Evolutionary conservation across 306 rosid species (phyloP), one percentile per base, ranked within the genome.

Genomic region (Vigna hirtella): DNA sequence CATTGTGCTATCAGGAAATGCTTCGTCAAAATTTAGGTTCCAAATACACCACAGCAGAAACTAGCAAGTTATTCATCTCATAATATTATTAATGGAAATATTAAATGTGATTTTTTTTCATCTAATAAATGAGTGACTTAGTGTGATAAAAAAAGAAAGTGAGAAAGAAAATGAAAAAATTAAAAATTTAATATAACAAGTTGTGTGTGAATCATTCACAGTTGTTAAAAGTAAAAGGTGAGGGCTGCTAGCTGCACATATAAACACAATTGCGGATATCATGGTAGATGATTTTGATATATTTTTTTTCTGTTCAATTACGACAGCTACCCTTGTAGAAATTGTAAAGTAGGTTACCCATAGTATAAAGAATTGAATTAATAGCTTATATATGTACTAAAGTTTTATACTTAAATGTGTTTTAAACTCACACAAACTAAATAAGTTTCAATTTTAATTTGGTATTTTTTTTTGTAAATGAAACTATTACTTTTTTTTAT

Each of bases 21-120:
- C 50, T 17, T 28, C 5, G 48, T 61, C 61, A 32, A 26, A 59
- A n/a, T 74, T 61, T 13, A 61, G 13, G 86, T 58, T 32, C 40
- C 12, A 34, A 2, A 9, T 18, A 36, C 42, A 56, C 30, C 28
- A 16, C 67, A 28, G 2, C 2, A 28, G 13, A 32, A 62, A 14
- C 43, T 62, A 32, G 6, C 16, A 70, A 42, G 74, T 50, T 28
- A 26, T 59, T 8, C 6, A 66, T 59, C 38, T 7, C 14, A 16
- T 34, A 15, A 49, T 59, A 64, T 20, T 18, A 51, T 26, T 26
- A 17, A 68, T 62, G 43, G 51, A 80, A 20, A 16, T 48, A 13
- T 52, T 62, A 73, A 65, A 36, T 2, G 16, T 13, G 3, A 18
- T 9, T 61, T 59, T 12, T 28, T 62, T 32, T 28, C 26, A 38